Percentiles rank a stretch among this genome's conserved stretches.
These are phyloP conservation scores for Tephrocybe sp. DNA, from an alignment of 768 basidiomycete species.

Conservation along the genomic window DNA sequence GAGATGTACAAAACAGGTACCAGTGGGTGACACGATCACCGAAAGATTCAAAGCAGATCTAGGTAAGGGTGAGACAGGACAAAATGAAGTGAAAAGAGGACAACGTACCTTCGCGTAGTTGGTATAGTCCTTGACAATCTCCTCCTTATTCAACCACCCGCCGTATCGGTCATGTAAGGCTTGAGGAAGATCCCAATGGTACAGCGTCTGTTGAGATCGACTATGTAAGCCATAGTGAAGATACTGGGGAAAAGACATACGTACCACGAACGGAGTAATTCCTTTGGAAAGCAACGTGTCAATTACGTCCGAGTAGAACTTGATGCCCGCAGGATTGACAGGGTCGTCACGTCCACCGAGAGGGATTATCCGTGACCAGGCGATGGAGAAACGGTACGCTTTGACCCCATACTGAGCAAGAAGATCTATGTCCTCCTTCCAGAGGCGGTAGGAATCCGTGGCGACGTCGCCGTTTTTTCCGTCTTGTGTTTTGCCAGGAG, in stretches of 20 bases:
- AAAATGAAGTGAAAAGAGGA: slow-evolving; percentile 15
- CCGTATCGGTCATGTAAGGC: slow-evolving; percentile 70
- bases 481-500: slow-evolving; percentile 71
- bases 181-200: slow-evolving; percentile 81
- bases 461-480: slow-evolving; percentile 69
- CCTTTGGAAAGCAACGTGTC: slow-evolving; percentile 62
- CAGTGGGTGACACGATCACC: slow-evolving; percentile 77
- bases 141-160: slow-evolving; percentile 73
- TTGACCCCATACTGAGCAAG: slow-evolving; percentile 66
- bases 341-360: slow-evolving; percentile 73
- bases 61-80: slow-evolving; percentile 3
- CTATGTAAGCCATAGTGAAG: slow-evolving; percentile 27
- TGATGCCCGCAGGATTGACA: slow-evolving; percentile 67
- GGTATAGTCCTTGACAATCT: slow-evolving; percentile 63
- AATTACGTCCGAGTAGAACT: slow-evolving; percentile 73
- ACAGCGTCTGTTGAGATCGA: slow-evolving; percentile 69
- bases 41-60: slow-evolving; percentile 73
- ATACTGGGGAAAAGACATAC: not conserved
- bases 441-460: slow-evolving; percentile 68
- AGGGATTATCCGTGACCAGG: slow-evolving; percentile 78
- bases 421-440: slow-evolving; percentile 66
- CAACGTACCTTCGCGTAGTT: slow-evolving; percentile 53
- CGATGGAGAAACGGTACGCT: slow-evolving; percentile 73
- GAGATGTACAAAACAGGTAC: slow-evolving; percentile 34
- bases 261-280: slow-evolving; percentile 65